Conservation (phyloP, 768 basidiomycete genomes). For the Clitopilus passeckerianus region DNA sequence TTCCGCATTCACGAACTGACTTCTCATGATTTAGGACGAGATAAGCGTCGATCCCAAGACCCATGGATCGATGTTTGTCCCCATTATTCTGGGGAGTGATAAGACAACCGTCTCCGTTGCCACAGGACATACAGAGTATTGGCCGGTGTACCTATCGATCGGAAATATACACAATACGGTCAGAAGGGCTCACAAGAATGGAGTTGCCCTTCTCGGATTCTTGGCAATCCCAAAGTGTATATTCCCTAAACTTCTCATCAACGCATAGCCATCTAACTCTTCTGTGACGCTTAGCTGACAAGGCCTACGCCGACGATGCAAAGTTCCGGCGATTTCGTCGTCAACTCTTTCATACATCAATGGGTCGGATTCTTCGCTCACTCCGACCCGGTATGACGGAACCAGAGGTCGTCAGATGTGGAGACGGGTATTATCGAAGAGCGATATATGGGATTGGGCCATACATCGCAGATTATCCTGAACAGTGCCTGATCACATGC, state of each 20-base stretch:
- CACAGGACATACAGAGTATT: conserved; percentile 11
- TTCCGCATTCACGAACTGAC: neutral
- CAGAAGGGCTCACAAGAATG: conserved; percentile 10
- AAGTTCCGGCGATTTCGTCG: conserved; percentile 12
- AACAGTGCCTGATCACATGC: conserved; percentile 16
- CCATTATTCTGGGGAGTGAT: conserved; percentile 21
- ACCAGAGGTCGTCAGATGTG: conserved; percentile 16
- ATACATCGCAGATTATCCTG: conserved; percentile 23
- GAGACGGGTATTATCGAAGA: conserved; percentile 19
- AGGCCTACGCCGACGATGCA: conserved; percentile 1
- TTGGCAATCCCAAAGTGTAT: conserved; percentile 20
- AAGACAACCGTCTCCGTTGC: conserved; percentile 22
- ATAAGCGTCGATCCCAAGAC: conserved; percentile 4
- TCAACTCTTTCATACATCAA: conserved; percentile 17
- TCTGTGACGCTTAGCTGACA: neutral
- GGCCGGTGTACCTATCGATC: conserved; percentile 8
- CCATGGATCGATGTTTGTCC: conserved; percentile 10
- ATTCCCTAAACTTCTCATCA: neutral
- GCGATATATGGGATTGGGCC: conserved; percentile 20
- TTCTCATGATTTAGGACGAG: conserved; percentile 3
- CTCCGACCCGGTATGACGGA: conserved; percentile 17
- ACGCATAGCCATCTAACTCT: neutral
- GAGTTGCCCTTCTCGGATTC: conserved; percentile 9
- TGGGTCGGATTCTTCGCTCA: conserved; percentile 11
- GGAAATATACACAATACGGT: conserved; percentile 4